These are phyloP conservation scores for Heliamphora exappendiculata DNA, from an alignment of 148 eudicot genomes.

Conservation along the genomic window DNA sequence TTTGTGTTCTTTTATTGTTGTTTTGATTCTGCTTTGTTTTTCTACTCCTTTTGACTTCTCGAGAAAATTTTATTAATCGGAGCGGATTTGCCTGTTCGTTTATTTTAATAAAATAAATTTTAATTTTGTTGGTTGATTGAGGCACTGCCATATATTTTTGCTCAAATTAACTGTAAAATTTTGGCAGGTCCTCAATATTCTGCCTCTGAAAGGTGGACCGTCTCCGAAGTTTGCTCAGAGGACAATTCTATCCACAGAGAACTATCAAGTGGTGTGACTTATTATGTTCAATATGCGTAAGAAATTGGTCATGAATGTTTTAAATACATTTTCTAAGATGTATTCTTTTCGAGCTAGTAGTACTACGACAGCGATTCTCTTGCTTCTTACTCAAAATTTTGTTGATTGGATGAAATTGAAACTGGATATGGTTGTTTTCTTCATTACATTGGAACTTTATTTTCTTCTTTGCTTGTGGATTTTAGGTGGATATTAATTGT, in stretches of 20 bases:
- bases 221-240: constrained; percentile 76
- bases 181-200: constrained; percentile 58
- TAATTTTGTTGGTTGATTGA: background rate
- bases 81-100: background rate
- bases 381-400: background rate
- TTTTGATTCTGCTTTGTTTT: background rate
- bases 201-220: constrained; percentile 75
- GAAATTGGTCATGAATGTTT: background rate
- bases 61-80: background rate
- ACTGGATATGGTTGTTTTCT: background rate
- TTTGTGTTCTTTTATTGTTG: background rate
- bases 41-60: no score
- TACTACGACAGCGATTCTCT: background rate
- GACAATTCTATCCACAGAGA: constrained; percentile 59
- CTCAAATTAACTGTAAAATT: background rate
- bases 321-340: background rate
- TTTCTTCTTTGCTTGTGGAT: background rate
- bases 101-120: background rate
- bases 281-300: background rate
- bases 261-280: constrained; percentile 69
- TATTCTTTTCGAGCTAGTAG: background rate
- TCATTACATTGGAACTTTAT: background rate
- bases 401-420: background rate
- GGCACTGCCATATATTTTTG: background rate
- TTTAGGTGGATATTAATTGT: background rate